These are phyloP conservation scores for Lindgomyces ingoldianus DNA, from an alignment of 495 filamentous ascomycete species.

Conservation along the genomic window DNA sequence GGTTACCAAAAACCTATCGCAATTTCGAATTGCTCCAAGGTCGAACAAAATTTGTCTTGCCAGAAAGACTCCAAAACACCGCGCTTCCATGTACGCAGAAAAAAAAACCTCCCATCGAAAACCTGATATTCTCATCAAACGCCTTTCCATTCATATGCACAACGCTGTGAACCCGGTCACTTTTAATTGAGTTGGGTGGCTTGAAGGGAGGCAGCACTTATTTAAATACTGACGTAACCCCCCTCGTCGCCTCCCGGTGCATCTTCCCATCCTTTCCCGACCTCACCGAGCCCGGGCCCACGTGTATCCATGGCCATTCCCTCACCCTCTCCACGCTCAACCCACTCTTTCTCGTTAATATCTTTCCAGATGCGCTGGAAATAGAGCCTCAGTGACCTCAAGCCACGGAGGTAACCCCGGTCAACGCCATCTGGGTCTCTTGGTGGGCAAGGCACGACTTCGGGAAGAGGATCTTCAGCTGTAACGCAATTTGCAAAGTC, in stretches of 20 bases:
- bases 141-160: too few relatives aligned
- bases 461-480: constrained; percentile 68
- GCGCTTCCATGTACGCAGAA: background rate
- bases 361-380: constrained; percentile 87
- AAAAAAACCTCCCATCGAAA: background rate
- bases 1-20: too few relatives aligned
- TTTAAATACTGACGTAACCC: constrained; percentile 29
- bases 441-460: constrained; percentile 75
- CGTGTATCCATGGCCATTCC: constrained; percentile 27
- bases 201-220: too few relatives aligned
- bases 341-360: constrained; percentile 49
- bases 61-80: background rate
- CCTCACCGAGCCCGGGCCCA: constrained; percentile 23
- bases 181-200: too few relatives aligned
- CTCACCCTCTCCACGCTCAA: constrained; percentile 38
- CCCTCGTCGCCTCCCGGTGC: constrained; percentile 7
- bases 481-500: constrained; percentile 98
- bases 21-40: too few relatives aligned
- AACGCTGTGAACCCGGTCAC: too few relatives aligned
- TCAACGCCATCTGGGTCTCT: constrained; percentile 78
- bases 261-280: constrained; percentile 31
- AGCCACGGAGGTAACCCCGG: constrained; percentile 82
- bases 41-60: background rate
- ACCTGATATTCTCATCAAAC: too few relatives aligned
- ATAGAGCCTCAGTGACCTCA: constrained; percentile 77